phyloP scores from a whole-genome alignment of 768 basidiomycete genomes.

The Lentinula sp. region DNA sequence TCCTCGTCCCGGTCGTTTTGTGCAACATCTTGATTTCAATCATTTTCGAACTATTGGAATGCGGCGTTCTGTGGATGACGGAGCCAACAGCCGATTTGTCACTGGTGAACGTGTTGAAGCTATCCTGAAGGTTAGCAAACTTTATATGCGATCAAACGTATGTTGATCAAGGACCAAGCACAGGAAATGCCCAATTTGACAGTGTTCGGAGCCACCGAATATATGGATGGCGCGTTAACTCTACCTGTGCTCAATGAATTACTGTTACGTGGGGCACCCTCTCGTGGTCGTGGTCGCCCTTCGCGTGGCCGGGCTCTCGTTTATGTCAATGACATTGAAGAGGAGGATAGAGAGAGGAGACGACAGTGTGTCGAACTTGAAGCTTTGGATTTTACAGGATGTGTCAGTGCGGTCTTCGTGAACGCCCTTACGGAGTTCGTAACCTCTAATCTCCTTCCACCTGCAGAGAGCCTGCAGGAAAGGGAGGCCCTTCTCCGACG shows the following conservation, averaged over 20 bases:
- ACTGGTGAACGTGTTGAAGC: constrained; percentile 81
- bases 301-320: constrained; percentile 55
- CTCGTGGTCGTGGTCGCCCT: constrained; percentile 62
- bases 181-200: constrained; percentile 87
- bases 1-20: constrained; percentile 71
- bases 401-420: constrained; percentile 87
- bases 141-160: neutral
- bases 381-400: constrained; percentile 91
- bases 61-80: constrained; percentile 87
- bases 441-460: constrained; percentile 49
- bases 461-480: constrained; percentile 16
- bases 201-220: constrained; percentile 94
- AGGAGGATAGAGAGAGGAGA: constrained; percentile 71
- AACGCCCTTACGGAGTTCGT: constrained; percentile 83
- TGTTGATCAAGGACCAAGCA: constrained; percentile 11
- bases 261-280: constrained; percentile 76
- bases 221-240: constrained; percentile 93
- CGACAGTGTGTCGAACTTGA: constrained; percentile 73
- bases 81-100: constrained; percentile 85
- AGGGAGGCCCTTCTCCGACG: neutral
- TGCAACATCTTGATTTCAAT: constrained; percentile 88
- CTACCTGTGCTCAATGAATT: constrained; percentile 83
- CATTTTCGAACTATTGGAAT: constrained; percentile 97
- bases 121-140: constrained; percentile 58
- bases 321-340: constrained; percentile 57